Evolutionary conservation across 2,329 filamentous ascomycete genomes (phyloP), one percentile per base, ranked within the genome.

Genomic region (Penicillium sp.): DNA sequence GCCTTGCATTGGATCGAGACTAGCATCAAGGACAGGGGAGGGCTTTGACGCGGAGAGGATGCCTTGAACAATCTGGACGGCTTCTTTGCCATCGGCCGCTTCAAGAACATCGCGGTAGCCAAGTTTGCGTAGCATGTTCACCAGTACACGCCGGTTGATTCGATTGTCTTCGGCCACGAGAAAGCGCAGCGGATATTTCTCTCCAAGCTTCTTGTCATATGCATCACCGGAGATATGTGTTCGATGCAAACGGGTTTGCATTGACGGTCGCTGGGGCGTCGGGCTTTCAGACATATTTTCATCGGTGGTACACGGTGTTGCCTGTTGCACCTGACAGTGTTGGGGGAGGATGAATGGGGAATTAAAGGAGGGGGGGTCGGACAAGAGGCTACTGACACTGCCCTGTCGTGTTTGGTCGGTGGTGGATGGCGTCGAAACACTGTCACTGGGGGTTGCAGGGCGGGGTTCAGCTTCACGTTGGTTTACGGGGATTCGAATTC

Each of bases 131-230:
- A 90, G 81, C 82, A 89, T 89, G 64, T 76, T 85, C 29, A 87
- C 81, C 16, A 89, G 78, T 0, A 90, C 81, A 45, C 83, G 84
- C 53, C 87, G 83, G 66, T 90, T 89, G 72, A 90, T 88, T 60
- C 82, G 82, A 71, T 90, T 90, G 72, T 90, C 87, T 73, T 90
- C 87, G 4, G 86, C 87, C 2, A 90, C 84, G 3, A 90, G 78
- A 61, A 90, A 86, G 10, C 82, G 87, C 9, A 90, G 78, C 1
- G 87, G 87, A 58, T 84, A 78, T 63, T 83, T 84, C 46, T 76
- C 73, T 3, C 83, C 84, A 4, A 89, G 78, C 15, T 82, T 78
- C 44, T 81, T 79, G 65, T 88, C 85, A 62, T 84, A 79, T 4
- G 64, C 48, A 50, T 72, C 66, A 46, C 64, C 55, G 25, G 62